A percentile compares a stretch with the other conserved stretches of the same genome.
phyloP scores from a whole-genome alignment of 208 protist genomes.

The Acanthamoeba royreba region DNA sequence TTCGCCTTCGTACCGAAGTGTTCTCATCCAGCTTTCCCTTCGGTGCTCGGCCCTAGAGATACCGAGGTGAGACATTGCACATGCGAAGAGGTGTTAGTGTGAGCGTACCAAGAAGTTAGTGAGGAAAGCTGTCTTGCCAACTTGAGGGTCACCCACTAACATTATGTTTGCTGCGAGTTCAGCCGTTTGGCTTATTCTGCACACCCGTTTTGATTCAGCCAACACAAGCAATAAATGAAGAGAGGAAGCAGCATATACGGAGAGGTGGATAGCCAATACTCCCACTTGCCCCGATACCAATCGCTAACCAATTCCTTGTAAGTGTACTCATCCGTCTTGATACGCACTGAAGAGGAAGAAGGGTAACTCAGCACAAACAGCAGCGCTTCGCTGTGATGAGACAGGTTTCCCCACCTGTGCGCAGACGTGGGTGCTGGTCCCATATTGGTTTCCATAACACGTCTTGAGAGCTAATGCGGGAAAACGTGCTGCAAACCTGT shows the following conservation, averaged over 20 bases:
- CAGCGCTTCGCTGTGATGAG: too few species aligned
- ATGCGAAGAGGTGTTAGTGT: too few species aligned
- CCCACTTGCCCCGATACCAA: neutral
- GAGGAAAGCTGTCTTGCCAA: conserved; percentile 5
- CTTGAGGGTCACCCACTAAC: neutral
- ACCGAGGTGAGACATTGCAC: neutral
- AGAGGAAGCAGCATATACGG: too few species aligned
- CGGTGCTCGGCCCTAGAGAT: neutral
- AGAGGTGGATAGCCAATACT: neutral
- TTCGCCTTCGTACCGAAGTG: neutral
- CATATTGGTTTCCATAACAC: neutral
- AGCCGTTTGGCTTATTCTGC: neutral
- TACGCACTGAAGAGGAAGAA: neutral
- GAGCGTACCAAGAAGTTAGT: conserved; percentile 8
- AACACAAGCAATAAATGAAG: neutral
- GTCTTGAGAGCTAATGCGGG: neutral
- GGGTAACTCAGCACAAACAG: neutral
- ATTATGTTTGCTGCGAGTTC: conserved; percentile 11
- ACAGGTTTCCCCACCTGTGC: too few species aligned
- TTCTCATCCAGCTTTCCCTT: conserved; percentile 14
- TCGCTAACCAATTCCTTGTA: conserved; percentile 37
- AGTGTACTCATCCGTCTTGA: conserved; percentile 22
- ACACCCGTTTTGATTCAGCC: too few species aligned
- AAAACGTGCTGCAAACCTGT: neutral
- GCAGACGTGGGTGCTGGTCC: neutral